Percentiles rank a stretch among this genome's conserved stretches.
Conservation (phyloP, 202 grass and related monocot genomes). For the Setaria viridis region DNA sequence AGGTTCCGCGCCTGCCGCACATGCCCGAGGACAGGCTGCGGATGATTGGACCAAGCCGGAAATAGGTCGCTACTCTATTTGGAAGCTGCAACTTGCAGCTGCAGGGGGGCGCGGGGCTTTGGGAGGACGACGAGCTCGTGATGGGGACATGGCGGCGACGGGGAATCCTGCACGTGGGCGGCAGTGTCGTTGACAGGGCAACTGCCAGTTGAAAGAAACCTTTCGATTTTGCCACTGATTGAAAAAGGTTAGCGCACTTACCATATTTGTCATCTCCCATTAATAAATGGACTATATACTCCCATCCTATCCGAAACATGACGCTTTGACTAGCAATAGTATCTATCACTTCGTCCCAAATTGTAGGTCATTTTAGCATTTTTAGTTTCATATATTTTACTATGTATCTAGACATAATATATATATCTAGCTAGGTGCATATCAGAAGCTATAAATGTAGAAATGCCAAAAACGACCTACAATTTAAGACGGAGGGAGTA, state of each 20-base stretch:
- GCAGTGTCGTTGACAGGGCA: not conserved
- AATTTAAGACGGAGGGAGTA: no score
- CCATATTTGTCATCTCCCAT: not conserved
- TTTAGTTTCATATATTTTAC: no score
- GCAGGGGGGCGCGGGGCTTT: not conserved
- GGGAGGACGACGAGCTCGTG: not conserved
- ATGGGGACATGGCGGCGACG: not conserved
- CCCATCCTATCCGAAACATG: no score
- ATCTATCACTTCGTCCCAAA: no score
- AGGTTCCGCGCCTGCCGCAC: not conserved
- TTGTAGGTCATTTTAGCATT: no score
- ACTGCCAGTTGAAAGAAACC: not conserved
- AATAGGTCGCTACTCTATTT: conserved; percentile 2
- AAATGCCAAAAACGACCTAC: no score
- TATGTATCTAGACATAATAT: no score
- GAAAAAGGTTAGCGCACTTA: not conserved
- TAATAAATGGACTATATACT: not conserved
- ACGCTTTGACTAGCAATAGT: no score
- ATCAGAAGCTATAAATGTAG: no score
- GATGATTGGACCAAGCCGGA: not conserved
- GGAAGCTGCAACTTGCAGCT: conserved; percentile 13
- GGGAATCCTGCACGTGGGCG: conserved; percentile 10
- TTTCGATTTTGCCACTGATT: not conserved
- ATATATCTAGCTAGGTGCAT: no score
- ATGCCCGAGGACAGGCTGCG: not conserved